Base-by-base conservation (phyloP, 2,329 filamentous ascomycete genomes). In the Cercospora citrullina region DNA sequence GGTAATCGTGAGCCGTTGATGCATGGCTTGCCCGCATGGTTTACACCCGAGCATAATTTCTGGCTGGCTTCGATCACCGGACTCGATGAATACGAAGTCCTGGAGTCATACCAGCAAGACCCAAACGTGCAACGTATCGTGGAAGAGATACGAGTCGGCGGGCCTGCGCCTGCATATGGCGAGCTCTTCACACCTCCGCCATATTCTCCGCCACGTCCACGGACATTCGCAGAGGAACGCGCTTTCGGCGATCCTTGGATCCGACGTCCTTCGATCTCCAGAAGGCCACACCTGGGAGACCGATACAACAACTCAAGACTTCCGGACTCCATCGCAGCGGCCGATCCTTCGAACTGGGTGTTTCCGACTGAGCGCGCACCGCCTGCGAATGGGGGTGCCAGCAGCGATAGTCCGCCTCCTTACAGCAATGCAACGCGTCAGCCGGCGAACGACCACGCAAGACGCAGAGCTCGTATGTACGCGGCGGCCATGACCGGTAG, bases 51-150 rank as follows among this genome's bases (percentile, higher is more conserved):
- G 51, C 62, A 64, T 31, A 64, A 64, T 31, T 28, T 7, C 10
- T 64, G 62, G 62, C 51, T 64, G 26, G 51, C 62, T 30, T 45
- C 23, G 33, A 59, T 57, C 12, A 58, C 53, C 16, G 51, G 53
- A 6, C 30, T 30, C 33, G 26, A n/a, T 39, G 30, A 33, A 8
- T 18, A 18, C 21, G 18, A 48, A 21, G 45, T 64, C 33, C 8
- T 64, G 23, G 10, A 31, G 18, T 21, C 36, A 23, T 64, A 58
- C 21, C 62, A 64, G 18, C 18, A 28, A 16, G 33, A 58, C 26
- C 51, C 16, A 28, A 33, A 53, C 16, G 51, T 64, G 12, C 62
- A 57, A 8, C 21, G 31, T 5, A 33, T 64, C 18, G 62, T 64
- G 10, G 48, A 21, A 23, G 39, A 48, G 26, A 30, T 59, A 12